Conservation (phyloP, 495 filamentous ascomycete genomes). For the Cenococcum geophilum region DNA sequence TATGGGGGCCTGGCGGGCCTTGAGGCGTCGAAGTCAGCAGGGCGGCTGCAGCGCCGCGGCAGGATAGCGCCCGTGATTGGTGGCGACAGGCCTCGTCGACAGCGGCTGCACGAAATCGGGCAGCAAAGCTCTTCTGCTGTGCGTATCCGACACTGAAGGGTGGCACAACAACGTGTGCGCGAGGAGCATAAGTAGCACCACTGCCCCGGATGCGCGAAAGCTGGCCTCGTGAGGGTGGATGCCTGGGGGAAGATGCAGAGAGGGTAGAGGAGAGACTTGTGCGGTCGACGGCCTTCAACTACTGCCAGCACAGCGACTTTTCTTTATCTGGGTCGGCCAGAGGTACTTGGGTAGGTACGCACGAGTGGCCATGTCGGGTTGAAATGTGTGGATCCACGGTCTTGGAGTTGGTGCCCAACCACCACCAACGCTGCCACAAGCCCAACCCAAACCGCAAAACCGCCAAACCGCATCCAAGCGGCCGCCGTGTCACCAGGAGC, state of each 20-base stretch:
- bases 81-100: neutral
- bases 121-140: neutral
- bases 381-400: neutral
- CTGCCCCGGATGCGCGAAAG: neutral
- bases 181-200: neutral
- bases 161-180: neutral
- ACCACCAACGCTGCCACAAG: neutral
- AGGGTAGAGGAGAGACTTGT: neutral
- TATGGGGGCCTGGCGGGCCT: neutral
- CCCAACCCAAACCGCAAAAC: no score
- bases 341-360: neutral
- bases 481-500: neutral
- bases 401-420: neutral
- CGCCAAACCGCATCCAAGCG: no score
- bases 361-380: neutral
- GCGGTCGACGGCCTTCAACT: neutral
- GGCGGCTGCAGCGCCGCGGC: neutral
- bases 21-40: neutral
- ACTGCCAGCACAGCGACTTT: neutral
- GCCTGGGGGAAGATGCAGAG: neutral
- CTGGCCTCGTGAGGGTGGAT: neutral
- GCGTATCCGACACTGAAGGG: neutral
- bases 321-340: neutral
- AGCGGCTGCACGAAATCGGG: slow-evolving; percentile 17
- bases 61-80: slow-evolving; percentile 3